Base-by-base conservation (phyloP, 176 grass and related monocot species). In the Oryza australiensis region DNA sequence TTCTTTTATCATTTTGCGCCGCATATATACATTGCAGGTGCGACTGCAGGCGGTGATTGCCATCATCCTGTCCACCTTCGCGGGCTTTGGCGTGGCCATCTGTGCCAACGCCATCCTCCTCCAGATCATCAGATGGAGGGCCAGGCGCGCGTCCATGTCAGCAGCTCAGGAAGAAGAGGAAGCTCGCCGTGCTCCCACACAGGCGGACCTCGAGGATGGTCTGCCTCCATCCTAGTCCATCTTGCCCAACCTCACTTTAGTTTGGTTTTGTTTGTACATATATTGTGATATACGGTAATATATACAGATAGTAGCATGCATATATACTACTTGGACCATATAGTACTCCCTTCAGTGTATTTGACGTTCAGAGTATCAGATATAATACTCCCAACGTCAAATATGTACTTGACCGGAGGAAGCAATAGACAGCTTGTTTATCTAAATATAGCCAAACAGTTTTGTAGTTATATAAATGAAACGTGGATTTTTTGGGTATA, bases 31-130 rank as follows among this genome's bases (percentile, higher is more conserved):
- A 1, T 43, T 62, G 45, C 70, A 89, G 87, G 53, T 85, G 29
- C 27, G 9, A 26, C 62, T 88, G 67, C 86, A 82, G 33, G 82
- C 77, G 5, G 82, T 91, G 46, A 88, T 91, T 23, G 66, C 86
- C 55, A 91, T 91, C 66, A 84, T 91, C 66, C 81, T 91, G 13
- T 87, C 89, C 59, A 68, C 89, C 67, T 91, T 91, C 7, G 86
- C 82, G 0, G 86, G 89, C 12, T 91, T 91, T 45, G 83, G 82
- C 38, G 77, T 88, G 4, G 45, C 86, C 53, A 82, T 88, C 73
- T 81, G 82, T 67, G 7, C 62, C 43, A 91, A 88, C 59, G 84
- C 71, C 3, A 0, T 81, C n/a, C 11, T 88, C n/a, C 55, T 85
- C 82, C 77, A 85, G 73, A 65, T 78, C 24, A 30, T 70, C 27